Evolutionary conservation across 148 eudicot species (phyloP), one percentile per base, ranked within the genome.

Genomic region (Suaeda aralocaspica): DNA sequence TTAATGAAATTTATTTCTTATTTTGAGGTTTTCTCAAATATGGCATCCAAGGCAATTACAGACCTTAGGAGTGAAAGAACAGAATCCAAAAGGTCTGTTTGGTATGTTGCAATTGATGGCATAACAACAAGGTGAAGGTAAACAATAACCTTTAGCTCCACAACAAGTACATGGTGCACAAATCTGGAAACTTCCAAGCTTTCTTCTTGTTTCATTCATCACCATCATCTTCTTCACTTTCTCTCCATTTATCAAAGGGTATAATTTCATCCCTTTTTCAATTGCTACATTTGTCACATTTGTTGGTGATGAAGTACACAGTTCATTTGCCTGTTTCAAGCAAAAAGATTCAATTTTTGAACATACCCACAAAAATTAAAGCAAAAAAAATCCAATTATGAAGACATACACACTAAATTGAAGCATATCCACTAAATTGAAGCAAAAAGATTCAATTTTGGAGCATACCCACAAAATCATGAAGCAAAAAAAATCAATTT

Each of bases 91-190:
- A 62, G 98, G 98, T 77, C 92, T 84, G 78, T 90, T 85, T 62
- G 98, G 98, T 12, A 93, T 93, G 77, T 93, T 90, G 90, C 98
- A 92, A 72, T 86, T 92, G 81, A 92, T 92, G 21, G 98, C 93
- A 82, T 92, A 92, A 74, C 98, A 92, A 77, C 98, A 92, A 76
- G 98, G 90, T 9, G 94, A 82, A 42, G 92, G 98, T 70, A 93
- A 73, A 61, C 98, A 93, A 72, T 81, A 84, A 45, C 83, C 86
- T 72, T 73, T 84, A 24, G 80, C 75, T 15, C 97, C 91, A 79
- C 98, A 92, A 74, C 98, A 92, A 69, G 96, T 92, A 75, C 98
- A 92, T 52, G 86, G 76, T 48, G 96, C 86, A 81, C 96, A 92
- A 58, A 92, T 80, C 88, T 88, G 89, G 73, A 92, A 89, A 72